phyloP scores from a whole-genome alignment of 2,329 filamentous ascomycete species.

The Coleophoma eucalyptorum region DNA sequence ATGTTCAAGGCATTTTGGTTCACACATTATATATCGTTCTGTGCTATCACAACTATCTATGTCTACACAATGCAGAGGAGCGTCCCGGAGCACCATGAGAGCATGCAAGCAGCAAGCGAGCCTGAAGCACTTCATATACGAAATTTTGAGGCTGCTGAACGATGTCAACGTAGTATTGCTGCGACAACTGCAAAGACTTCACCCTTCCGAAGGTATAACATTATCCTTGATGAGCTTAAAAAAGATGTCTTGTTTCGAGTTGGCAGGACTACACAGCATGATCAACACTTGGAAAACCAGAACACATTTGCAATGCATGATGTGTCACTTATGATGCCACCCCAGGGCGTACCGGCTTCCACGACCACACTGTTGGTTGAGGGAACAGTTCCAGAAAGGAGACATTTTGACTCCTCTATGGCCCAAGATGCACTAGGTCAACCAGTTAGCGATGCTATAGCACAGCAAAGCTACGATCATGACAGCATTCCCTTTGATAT shows the following conservation, averaged over 20 bases:
- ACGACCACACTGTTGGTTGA: background rate
- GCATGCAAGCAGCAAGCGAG: background rate
- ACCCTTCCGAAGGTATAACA: slow-evolving; percentile 29
- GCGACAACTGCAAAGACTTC: slow-evolving; percentile 3
- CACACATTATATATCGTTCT: slow-evolving; percentile 50
- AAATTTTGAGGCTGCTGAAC: slow-evolving; percentile 6
- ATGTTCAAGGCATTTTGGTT: slow-evolving; percentile 30
- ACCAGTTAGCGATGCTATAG: background rate
- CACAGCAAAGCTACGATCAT: background rate
- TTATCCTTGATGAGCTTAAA: slow-evolving; percentile 35
- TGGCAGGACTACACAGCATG: too few species aligned
- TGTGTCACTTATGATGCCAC: background rate
- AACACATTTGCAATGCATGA: background rate
- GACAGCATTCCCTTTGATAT: background rate
- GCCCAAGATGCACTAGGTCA: background rate
- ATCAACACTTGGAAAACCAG: background rate
- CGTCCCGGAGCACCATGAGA: background rate
- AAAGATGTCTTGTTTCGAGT: slow-evolving; percentile 9
- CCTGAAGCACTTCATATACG: background rate
- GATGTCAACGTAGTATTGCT: slow-evolving; percentile 18
- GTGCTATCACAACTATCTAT: slow-evolving; percentile 48
- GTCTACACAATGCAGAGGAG: slow-evolving; percentile 43
- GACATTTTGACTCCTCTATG: too few species aligned
- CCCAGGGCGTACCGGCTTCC: background rate
- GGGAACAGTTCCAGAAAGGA: background rate